phyloP scores from a whole-genome alignment of 352 stramenopile species.

The Ophiocytium majus region DNA sequence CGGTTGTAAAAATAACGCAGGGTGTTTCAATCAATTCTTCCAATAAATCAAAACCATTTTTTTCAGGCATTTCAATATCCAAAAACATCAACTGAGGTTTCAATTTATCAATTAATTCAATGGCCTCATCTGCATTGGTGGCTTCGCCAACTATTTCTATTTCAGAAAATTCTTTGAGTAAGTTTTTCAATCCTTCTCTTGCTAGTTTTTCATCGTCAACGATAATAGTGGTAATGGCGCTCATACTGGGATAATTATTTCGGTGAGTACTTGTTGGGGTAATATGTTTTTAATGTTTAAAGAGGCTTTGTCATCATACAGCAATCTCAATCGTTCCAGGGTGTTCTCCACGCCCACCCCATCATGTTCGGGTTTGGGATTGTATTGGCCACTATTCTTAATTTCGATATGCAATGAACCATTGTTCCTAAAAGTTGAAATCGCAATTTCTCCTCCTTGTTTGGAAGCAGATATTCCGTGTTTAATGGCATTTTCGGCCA shows the following conservation, averaged over 20 bases:
- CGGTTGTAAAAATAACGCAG: not conserved
- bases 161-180: not conserved
- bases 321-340: not conserved
- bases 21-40: not conserved
- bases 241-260: not conserved
- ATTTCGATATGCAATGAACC: not conserved
- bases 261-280: not conserved
- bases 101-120: not conserved
- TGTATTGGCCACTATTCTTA: not conserved
- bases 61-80: not conserved
- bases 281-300: not conserved
- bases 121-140: not conserved
- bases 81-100: conserved; percentile 2
- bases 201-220: conserved; percentile 12
- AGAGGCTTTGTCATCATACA: not conserved
- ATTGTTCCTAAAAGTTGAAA: not conserved
- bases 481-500: conserved; percentile 6
- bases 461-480: not conserved
- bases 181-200: not conserved
- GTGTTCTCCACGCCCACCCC: not conserved
- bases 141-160: not conserved
- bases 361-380: not conserved
- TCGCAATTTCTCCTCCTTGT: not conserved
- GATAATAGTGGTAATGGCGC: not conserved
- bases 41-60: not conserved